Evolutionary conservation across 106 monocot species (phyloP).

Genomic region (Apostasia shenzhenica): DNA sequence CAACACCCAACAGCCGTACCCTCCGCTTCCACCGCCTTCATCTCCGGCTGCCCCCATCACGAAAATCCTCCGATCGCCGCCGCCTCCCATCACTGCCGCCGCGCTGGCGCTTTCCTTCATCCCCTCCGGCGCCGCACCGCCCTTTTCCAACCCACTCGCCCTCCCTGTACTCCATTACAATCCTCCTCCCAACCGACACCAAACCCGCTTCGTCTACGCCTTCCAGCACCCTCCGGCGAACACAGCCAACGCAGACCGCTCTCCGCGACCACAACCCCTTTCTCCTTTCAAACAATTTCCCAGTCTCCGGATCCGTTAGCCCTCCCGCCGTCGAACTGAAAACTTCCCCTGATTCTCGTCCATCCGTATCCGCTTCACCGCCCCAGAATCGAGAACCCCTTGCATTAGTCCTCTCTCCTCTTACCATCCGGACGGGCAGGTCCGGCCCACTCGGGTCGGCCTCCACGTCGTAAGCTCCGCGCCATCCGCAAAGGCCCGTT

Average conservation of each 20-base stretch:
- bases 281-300: slow-evolving; percentile 5
- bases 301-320: slow-evolving; percentile 32
- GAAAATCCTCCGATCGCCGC: too few relatives aligned
- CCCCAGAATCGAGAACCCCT: slow-evolving; percentile 20
- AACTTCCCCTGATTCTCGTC: slow-evolving; percentile 36
- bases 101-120: too few relatives aligned
- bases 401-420: slow-evolving; percentile 52
- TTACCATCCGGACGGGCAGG: slow-evolving; percentile 50
- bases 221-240: too few relatives aligned
- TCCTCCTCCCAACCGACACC: too few relatives aligned
- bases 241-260: neutral
- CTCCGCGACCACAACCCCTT: neutral
- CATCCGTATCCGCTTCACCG: slow-evolving; percentile 40
- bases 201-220: too few relatives aligned
- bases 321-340: slow-evolving; percentile 34
- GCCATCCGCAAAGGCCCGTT: slow-evolving; percentile 59
- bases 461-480: slow-evolving; percentile 49
- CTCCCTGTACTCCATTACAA: neutral
- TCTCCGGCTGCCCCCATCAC: neutral
- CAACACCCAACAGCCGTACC: neutral
- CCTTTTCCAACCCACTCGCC: too few relatives aligned
- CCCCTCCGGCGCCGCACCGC: too few relatives aligned
- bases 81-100: neutral
- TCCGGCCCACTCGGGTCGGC: slow-evolving; percentile 36
- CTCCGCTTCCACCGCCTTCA: neutral